Percentiles rank a stretch among this genome's conserved stretches.
Evolutionary conservation across 1,284 basidiomycete species (phyloP).

Genomic region (Rhodotorula sp.): DNA sequence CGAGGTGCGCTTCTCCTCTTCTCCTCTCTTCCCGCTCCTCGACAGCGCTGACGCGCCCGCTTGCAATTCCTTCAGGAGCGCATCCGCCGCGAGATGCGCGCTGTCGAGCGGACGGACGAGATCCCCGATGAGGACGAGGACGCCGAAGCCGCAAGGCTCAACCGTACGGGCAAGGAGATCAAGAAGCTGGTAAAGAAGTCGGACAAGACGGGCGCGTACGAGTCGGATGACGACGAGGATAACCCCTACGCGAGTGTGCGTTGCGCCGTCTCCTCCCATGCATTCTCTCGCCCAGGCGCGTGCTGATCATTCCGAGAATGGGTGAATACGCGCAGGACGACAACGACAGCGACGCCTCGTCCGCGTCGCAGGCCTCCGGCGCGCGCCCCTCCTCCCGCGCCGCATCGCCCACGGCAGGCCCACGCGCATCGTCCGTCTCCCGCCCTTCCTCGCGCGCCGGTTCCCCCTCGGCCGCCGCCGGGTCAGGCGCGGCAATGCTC

Average conservation of each 20-base stretch:
- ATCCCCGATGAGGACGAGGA: constrained; percentile 71
- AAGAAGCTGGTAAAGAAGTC: constrained; percentile 72
- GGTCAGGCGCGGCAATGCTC: constrained; percentile 67
- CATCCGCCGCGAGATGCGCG: constrained; percentile 75
- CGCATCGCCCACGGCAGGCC: neutral
- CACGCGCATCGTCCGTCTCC: constrained; percentile 18
- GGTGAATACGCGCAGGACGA: constrained; percentile 3
- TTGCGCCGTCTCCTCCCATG: constrained; percentile 18
- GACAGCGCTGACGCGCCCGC: too few relatives aligned
- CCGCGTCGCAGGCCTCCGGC: constrained; percentile 7
- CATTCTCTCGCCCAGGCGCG: constrained; percentile 13
- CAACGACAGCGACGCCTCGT: constrained; percentile 21
- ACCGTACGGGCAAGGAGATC: constrained; percentile 71
- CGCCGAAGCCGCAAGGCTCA: constrained; percentile 59
- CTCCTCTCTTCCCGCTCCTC: constrained; percentile 4
- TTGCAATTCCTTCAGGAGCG: constrained; percentile 64
- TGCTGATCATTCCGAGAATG: neutral
- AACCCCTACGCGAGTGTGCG: constrained; percentile 58
- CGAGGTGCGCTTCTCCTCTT: constrained; percentile 59
- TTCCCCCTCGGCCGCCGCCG: constrained; percentile 52
- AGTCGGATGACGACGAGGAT: constrained; percentile 74
- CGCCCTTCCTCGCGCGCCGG: constrained; percentile 20
- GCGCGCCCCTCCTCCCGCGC: constrained; percentile 7
- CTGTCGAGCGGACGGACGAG: constrained; percentile 71
- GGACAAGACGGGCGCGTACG: constrained; percentile 48